Percentiles rank a stretch among this genome's conserved stretches.
Conservation (phyloP, 2,329 filamentous ascomycete genomes). For the Beauveria sp. region DNA sequence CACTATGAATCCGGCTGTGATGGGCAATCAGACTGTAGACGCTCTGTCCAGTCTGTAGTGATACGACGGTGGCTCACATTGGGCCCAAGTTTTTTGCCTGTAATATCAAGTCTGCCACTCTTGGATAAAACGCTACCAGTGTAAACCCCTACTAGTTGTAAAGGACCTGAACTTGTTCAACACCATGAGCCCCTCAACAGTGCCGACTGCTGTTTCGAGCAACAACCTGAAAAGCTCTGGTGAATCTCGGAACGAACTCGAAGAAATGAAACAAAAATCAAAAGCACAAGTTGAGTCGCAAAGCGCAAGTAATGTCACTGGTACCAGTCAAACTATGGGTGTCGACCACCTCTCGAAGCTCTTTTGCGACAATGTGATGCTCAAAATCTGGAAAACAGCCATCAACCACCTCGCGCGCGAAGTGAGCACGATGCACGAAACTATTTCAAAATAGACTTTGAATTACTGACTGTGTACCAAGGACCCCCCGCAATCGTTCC, state of each 20-base stretch:
- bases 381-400: conserved; percentile 14
- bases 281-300: not conserved
- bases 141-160: no score
- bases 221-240: not conserved
- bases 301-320: not conserved
- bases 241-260: not conserved
- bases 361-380: not conserved
- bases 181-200: not conserved
- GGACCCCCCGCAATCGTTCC: conserved; percentile 17
- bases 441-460: not conserved
- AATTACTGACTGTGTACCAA: not conserved
- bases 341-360: not conserved
- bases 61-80: not conserved
- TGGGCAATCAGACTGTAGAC: not conserved
- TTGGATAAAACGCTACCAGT: not conserved
- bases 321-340: not conserved
- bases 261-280: not conserved
- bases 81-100: no score
- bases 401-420: conserved; percentile 6
- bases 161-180: not conserved
- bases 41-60: not conserved
- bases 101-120: not conserved
- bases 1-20: not conserved
- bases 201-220: not conserved
- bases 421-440: not conserved